A percentile compares a stretch with the other conserved stretches of the same genome.
These are phyloP conservation scores for Elaphomyces granulatus DNA, from an alignment of 495 filamentous ascomycete genomes.

Conservation along the genomic window DNA sequence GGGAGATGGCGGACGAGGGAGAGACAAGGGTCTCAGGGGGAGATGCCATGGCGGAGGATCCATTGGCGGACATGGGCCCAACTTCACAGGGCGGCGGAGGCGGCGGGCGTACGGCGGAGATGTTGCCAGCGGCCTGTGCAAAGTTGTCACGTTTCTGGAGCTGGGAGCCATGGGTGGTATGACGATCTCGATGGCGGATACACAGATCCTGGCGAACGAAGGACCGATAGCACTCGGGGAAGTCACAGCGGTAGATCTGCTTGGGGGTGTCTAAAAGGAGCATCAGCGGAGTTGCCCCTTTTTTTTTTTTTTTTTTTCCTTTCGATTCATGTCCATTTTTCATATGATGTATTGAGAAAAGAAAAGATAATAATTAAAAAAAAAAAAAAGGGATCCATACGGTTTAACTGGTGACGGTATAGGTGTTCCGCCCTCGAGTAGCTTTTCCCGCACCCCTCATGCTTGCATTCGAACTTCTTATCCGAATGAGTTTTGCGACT, in stretches of 20 bases:
- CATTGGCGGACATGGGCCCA: not conserved
- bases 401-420: slow-evolving; percentile 93
- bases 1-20: slow-evolving; percentile 11
- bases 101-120: slow-evolving; percentile 1
- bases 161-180: slow-evolving; percentile 91
- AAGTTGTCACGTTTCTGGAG: slow-evolving; percentile 72
- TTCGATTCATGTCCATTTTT: too few relatives aligned
- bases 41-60: slow-evolving; percentile 1
- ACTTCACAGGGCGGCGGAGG: not conserved
- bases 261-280: slow-evolving; percentile 55
- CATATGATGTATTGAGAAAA: too few relatives aligned
- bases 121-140: slow-evolving; percentile 11
- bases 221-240: slow-evolving; percentile 73
- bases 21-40: slow-evolving; percentile 8
- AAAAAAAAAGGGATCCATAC: slow-evolving; percentile 33
- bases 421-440: slow-evolving; percentile 96
- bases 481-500: slow-evolving; percentile 72
- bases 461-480: slow-evolving; percentile 88
- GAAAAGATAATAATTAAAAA: slow-evolving; percentile 3
- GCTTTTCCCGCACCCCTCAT: slow-evolving; percentile 83
- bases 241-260: slow-evolving; percentile 91
- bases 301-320: too few relatives aligned
- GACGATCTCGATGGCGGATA: slow-evolving; percentile 82
- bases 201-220: slow-evolving; percentile 95
- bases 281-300: slow-evolving; percentile 10